Percentiles rank a stretch among this genome's conserved stretches.
Conservation (phyloP, 257 asterid genomes). For the Solanum virginianum region DNA sequence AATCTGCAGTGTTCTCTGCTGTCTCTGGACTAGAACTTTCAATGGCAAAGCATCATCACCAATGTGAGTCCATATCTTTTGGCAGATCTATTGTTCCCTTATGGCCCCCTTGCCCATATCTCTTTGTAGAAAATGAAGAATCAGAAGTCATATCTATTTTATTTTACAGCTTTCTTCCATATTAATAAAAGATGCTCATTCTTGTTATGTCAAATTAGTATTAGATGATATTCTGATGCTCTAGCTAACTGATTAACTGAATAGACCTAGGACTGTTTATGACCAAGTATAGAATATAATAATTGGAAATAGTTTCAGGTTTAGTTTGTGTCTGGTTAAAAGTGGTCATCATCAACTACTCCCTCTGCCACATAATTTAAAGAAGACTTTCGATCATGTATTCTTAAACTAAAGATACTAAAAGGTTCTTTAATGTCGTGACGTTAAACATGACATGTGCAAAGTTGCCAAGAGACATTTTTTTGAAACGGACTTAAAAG, state of each 20-base stretch:
- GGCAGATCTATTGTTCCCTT: background rate
- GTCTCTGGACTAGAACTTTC: constrained; percentile 94
- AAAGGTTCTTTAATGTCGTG: background rate
- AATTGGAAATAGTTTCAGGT: background rate
- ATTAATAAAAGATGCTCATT: background rate
- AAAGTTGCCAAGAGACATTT: background rate
- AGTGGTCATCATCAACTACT: background rate
- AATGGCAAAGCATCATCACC: constrained; percentile 69
- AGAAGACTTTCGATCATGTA: background rate
- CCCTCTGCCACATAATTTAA: background rate
- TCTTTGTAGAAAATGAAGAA: background rate
- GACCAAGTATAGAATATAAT: background rate
- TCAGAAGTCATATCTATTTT: background rate
- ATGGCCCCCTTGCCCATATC: background rate
- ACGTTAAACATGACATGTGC: background rate
- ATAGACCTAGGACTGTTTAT: background rate
- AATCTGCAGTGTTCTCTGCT: constrained; percentile 83
- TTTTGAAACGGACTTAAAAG: background rate
- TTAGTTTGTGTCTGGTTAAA: background rate
- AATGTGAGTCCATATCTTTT: constrained; percentile 47
- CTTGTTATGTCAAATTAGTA: background rate
- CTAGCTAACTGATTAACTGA: background rate
- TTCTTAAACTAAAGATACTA: background rate
- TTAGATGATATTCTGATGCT: background rate
- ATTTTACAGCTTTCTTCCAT: background rate